phyloP scores from a whole-genome alignment of 768 basidiomycete genomes.

The Agaricus sinodeliciosus region DNA sequence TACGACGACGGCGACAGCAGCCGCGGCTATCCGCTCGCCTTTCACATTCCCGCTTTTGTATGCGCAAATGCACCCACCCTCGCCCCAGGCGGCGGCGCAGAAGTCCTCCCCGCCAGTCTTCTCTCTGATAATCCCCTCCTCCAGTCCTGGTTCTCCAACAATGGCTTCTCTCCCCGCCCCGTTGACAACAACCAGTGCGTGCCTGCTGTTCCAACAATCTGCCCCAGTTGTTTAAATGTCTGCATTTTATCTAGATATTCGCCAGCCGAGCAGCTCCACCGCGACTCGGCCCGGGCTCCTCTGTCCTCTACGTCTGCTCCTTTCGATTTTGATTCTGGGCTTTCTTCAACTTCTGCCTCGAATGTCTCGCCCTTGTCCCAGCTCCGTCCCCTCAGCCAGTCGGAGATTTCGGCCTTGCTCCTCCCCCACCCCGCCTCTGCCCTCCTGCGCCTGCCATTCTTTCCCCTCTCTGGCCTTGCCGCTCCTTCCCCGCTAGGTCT shows the following conservation, averaged over 20 bases:
- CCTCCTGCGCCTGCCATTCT: neutral
- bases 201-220: neutral
- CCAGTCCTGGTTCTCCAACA: conserved; percentile 45
- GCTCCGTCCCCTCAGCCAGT: conserved; percentile 9
- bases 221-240: neutral
- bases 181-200: conserved; percentile 14
- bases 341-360: conserved; percentile 3
- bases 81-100: conserved; percentile 68
- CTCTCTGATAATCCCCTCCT: conserved; percentile 18
- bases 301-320: conserved; percentile 14
- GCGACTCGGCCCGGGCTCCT: neutral
- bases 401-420: conserved; percentile 3
- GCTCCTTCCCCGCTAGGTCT: conserved; percentile 21
- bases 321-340: conserved; percentile 18
- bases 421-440: conserved; percentile 1
- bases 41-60: conserved; percentile 63
- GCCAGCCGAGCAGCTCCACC: neutral
- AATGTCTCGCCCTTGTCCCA: conserved; percentile 8
- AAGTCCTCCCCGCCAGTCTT: conserved; percentile 52
- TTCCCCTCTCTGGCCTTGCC: neutral
- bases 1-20: conserved; percentile 13
- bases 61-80: conserved; percentile 50
- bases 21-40: too few species aligned
- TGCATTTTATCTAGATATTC: too few species aligned
- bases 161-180: conserved; percentile 28